These are phyloP conservation scores for Vaucheria bursata DNA, from an alignment of 352 stramenopile species.

Conservation along the genomic window DNA sequence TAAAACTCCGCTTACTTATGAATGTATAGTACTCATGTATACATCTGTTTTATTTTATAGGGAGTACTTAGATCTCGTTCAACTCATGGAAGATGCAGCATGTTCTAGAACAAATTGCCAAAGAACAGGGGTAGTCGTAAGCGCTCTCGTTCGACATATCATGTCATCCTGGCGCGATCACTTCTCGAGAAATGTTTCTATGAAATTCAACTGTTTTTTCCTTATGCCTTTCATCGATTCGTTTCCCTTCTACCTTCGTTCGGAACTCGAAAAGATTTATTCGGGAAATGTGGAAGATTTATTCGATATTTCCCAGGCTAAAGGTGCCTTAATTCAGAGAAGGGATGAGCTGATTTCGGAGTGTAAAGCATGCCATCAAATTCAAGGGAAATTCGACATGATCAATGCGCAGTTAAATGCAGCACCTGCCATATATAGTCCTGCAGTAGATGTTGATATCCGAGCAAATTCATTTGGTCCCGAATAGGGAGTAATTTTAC, in stretches of 20 bases:
- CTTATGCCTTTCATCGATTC: constrained; percentile 67
- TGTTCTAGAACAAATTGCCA: constrained; percentile 55
- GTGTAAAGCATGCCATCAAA: constrained; percentile 59
- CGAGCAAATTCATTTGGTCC: no score
- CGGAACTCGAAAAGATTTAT: constrained; percentile 58
- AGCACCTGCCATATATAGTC: constrained; percentile 35
- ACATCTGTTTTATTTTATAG: constrained; percentile 10
- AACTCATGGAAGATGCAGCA: constrained; percentile 63
- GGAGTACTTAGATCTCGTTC: constrained; percentile 61
- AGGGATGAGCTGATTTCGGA: constrained; percentile 59
- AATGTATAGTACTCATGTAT: not conserved
- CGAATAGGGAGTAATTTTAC: no score
- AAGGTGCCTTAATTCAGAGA: constrained; percentile 51
- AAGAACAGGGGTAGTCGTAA: constrained; percentile 60
- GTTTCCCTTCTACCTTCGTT: constrained; percentile 59
- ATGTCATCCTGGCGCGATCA: constrained; percentile 57
- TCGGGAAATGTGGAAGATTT: constrained; percentile 54
- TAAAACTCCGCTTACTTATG: not conserved
- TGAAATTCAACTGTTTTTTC: constrained; percentile 75
- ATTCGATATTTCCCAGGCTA: constrained; percentile 58
- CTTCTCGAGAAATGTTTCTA: constrained; percentile 59
- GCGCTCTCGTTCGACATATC: constrained; percentile 63
- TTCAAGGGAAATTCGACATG: constrained; percentile 49
- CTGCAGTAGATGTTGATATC: not conserved
- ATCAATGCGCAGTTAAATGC: constrained; percentile 48